phyloP scores from a whole-genome alignment of 192 early-diverging fungal species.

The Oehlia diaphana region DNA sequence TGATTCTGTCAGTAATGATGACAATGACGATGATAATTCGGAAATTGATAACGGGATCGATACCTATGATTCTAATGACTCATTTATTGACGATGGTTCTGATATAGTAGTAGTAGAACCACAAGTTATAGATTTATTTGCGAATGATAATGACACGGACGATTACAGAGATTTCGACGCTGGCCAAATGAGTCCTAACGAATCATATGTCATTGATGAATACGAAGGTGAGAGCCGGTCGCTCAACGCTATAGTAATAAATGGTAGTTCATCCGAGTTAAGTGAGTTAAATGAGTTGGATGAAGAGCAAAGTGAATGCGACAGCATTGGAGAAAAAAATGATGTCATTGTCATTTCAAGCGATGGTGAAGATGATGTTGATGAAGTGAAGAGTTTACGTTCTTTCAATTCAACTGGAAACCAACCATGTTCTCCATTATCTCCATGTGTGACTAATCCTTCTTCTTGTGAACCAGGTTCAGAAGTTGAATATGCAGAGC shows the following conservation, averaged over 20 bases:
- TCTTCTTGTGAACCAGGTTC: neutral
- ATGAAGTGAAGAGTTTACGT: neutral
- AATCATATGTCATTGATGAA: neutral
- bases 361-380: neutral
- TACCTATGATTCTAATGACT: neutral
- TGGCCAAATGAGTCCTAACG: neutral
- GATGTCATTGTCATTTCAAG: neutral
- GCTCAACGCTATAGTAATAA: neutral
- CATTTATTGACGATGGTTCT: neutral
- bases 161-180: neutral
- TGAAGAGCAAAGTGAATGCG: neutral
- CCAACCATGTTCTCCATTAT: neutral
- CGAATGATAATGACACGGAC: neutral
- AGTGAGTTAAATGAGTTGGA: neutral
- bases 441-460: neutral
- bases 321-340: neutral
- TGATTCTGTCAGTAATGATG: neutral
- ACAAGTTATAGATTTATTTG: too few species aligned
- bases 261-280: neutral
- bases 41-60: neutral
- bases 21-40: neutral
- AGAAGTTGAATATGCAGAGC: neutral
- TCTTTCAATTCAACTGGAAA: neutral
- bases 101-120: neutral
- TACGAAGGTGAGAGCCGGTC: neutral